Evolutionary conservation across 352 stramenopile genomes (phyloP), one percentile per base, ranked within the genome.

Genomic region (Pythium biforme): DNA sequence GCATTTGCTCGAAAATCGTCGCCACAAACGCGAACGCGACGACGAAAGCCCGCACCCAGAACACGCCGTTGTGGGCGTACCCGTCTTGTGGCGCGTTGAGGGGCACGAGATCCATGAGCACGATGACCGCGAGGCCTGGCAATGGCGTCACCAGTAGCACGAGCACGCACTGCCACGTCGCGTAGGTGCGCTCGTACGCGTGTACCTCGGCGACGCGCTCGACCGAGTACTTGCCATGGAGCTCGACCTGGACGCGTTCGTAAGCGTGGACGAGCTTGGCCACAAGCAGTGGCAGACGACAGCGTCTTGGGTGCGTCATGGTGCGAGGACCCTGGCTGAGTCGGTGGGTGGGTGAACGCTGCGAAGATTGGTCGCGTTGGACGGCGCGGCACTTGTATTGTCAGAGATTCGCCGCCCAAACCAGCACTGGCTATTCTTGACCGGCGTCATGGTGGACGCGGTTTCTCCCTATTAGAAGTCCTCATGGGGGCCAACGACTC

Each of bases 221-320:
- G 19, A 52, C 14, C 17, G 47, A 64, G 48, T 64, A 64, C n/a
- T 45, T 29, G 19, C 58, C 58, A 29, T 64, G 58, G 19, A 64
- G 34, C 19, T 64, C 58, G 37, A 64, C 48, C 22, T 57, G 58
- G 20, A 47, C 7, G 22, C 29, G 26, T 12, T 55, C 45, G 33
- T 47, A 31, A n/a, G 51, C 20, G 4, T 11, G 31, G 17, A 47
- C 17, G 40, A 47, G 40, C 40, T 17, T 47, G 40, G 20, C 29
- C 4, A 34, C 5, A 34, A 34, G 25, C 37, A 12, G 37, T 17
- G 9, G 37, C 37, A 43, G 37, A 52, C 20, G n/a, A 9, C 20
- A 8, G 37, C 37, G 37, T n/a, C 37, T n/a, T 43, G 37, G n/a
- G n/a, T n/a, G n/a, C n/a, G n/a, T n/a, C n/a, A n/a, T n/a, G n/a